A percentile compares a stretch with the other conserved stretches of the same genome.
These are phyloP conservation scores for Venturia aucupariae DNA, from an alignment of 2,329 filamentous ascomycete species.

Conservation along the genomic window DNA sequence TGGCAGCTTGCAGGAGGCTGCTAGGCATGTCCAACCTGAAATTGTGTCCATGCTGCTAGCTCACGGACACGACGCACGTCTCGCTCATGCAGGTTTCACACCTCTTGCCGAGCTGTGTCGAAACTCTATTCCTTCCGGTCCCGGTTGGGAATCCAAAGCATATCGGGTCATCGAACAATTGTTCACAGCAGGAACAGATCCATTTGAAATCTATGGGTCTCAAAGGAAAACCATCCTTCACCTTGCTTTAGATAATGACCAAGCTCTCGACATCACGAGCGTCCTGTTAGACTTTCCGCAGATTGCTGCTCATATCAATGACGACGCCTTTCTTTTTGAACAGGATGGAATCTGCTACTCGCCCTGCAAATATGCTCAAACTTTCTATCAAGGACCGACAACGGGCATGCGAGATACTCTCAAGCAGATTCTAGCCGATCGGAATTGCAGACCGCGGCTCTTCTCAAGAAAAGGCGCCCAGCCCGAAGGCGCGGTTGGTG, in stretches of 20 bases:
- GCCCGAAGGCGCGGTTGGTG: not conserved
- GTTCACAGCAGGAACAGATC: not conserved
- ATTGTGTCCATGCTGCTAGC: not conserved
- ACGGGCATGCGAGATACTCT: not conserved
- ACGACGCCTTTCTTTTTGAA: conserved; percentile 10
- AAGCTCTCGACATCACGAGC: not conserved
- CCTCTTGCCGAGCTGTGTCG: conserved; percentile 11
- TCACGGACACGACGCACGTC: conserved; percentile 5
- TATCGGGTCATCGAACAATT: conserved; percentile 7
- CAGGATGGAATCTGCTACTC: not conserved
- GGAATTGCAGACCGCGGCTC: conserved; percentile 6
- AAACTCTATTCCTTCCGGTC: not conserved
- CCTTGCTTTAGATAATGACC: conserved; percentile 12
- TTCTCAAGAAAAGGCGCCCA: not conserved
- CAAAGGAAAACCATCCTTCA: conserved; percentile 11
- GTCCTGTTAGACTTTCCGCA: conserved; percentile 10
- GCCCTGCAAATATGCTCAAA: conserved; percentile 5
- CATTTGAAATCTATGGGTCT: not conserved
- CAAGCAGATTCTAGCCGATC: not conserved
- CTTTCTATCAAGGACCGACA: not conserved
- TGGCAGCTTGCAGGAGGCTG: conserved; percentile 8
- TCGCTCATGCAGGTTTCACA: conserved; percentile 7
- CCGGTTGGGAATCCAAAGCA: not conserved
- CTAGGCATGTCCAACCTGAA: not conserved
- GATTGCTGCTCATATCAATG: conserved; percentile 5